A percentile compares a stretch with the other conserved stretches of the same genome.
Evolutionary conservation across 164 flowering plant genomes (phyloP).

Genomic region (Chimonanthus praecox): DNA sequence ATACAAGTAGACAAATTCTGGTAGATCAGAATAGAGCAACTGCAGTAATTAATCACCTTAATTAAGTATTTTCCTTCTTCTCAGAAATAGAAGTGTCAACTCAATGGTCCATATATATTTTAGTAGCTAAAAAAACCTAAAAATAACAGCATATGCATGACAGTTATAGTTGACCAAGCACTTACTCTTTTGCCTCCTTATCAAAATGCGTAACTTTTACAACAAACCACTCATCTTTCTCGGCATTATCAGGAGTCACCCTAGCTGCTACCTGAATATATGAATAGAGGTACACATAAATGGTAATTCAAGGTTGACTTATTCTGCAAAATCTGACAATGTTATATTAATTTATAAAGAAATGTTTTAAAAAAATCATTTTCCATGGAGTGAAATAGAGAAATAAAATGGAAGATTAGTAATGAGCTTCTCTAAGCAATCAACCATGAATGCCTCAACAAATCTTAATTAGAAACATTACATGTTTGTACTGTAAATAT

Average conservation of each 20-base stretch:
- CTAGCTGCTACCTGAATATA: conserved; percentile 82
- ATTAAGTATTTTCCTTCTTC: too few species aligned
- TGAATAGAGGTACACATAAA: conserved; percentile 3
- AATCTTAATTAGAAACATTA: background rate
- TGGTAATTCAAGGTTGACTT: conserved; percentile 6
- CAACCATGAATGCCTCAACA: background rate
- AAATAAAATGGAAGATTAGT: background rate
- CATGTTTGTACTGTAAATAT: background rate
- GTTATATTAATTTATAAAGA: background rate
- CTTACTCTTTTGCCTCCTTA: conserved; percentile 90
- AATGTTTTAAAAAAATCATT: too few species aligned
- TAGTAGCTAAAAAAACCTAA: background rate
- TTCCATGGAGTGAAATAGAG: background rate
- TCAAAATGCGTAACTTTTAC: conserved; percentile 94
- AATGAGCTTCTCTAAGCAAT: background rate
- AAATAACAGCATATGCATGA: background rate
- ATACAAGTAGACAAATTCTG: too few species aligned
- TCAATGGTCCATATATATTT: too few species aligned
- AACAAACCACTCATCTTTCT: conserved; percentile 93
- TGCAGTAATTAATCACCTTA: too few species aligned
- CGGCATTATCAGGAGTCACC: conserved; percentile 70
- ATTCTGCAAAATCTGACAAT: background rate
- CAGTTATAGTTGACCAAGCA: background rate
- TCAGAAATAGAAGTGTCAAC: too few species aligned
- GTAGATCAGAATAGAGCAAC: too few species aligned